phyloP scores from a whole-genome alignment of 192 early-diverging fungal species.

The Linnemannia schmuckeri region DNA sequence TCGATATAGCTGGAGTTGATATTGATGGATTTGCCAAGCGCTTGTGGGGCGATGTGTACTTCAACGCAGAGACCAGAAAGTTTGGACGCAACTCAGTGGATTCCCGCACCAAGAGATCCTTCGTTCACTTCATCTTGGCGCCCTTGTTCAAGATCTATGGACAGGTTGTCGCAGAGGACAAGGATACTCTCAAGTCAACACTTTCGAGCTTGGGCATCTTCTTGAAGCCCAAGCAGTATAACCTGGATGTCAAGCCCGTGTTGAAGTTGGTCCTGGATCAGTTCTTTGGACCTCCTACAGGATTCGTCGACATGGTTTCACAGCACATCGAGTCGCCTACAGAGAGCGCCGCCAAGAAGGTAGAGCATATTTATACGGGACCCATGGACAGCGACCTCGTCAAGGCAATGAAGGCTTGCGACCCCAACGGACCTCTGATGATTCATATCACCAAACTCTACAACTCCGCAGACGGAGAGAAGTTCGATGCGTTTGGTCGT shows the following conservation, averaged over 20 bases:
- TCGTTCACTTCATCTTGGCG: conserved; percentile 96
- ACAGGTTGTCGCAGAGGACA: conserved; percentile 86
- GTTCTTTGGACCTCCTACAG: conserved; percentile 91
- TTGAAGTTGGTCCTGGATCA: conserved; percentile 84
- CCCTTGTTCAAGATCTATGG: conserved; percentile 96
- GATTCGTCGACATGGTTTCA: conserved; percentile 93
- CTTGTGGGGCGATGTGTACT: conserved; percentile 98
- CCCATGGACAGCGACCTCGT: conserved; percentile 70
- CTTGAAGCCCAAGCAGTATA: conserved; percentile 82
- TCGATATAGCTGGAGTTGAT: conserved; percentile 69
- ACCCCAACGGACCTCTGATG: conserved; percentile 93
- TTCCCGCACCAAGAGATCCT: conserved; percentile 78
- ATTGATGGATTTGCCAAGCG: conserved; percentile 88
- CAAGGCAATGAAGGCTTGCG: conserved; percentile 80
- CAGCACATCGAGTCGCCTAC: conserved; percentile 84
- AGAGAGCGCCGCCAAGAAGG: conserved; percentile 76
- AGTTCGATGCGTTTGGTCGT: conserved; percentile 93
- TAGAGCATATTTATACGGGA: conserved; percentile 74
- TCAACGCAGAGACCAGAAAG: conserved; percentile 80
- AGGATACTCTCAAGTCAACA: conserved; percentile 74
- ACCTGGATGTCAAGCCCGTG: conserved; percentile 88
- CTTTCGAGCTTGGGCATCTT: conserved; percentile 86
- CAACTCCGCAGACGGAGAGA: conserved; percentile 86
- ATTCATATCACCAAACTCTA: conserved; percentile 94
- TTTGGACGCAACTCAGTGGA: conserved; percentile 82